phyloP scores from a whole-genome alignment of 345 rosid genomes.

The Populus ilicifolia region DNA sequence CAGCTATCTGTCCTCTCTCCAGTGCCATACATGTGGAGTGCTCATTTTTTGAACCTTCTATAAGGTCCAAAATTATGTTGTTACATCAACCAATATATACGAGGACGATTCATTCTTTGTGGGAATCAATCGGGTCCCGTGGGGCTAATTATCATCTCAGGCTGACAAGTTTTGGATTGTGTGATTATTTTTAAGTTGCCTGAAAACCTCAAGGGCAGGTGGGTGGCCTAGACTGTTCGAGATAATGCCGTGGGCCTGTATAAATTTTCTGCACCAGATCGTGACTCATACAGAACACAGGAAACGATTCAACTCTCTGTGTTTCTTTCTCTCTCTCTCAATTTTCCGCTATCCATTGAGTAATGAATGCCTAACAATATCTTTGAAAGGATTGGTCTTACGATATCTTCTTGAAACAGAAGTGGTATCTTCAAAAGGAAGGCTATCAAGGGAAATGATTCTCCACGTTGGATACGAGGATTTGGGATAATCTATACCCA shows the following conservation, averaged over 20 bases:
- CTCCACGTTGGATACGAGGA: too few species aligned
- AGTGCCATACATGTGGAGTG: slow-evolving; percentile 8
- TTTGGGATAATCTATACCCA: too few species aligned
- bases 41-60: neutral
- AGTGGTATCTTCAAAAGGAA: too few species aligned
- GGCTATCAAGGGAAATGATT: too few species aligned
- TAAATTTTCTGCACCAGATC: neutral
- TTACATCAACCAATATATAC: neutral
- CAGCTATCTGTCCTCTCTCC: neutral
- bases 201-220: neutral
- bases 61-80: neutral
- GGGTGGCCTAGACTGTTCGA: neutral
- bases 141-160: neutral
- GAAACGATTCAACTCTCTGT: neutral
- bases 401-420: too few species aligned
- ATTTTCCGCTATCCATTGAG: too few species aligned
- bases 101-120: neutral
- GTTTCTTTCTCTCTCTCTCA: neutral
- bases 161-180: neutral
- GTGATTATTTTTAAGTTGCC: neutral
- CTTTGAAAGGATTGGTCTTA: too few species aligned
- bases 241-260: neutral
- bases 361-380: too few species aligned
- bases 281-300: neutral
- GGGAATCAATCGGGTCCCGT: neutral